These are phyloP conservation scores for Mycosphaerella sp. DNA, from an alignment of 2,329 filamentous ascomycete genomes.

Conservation along the genomic window DNA sequence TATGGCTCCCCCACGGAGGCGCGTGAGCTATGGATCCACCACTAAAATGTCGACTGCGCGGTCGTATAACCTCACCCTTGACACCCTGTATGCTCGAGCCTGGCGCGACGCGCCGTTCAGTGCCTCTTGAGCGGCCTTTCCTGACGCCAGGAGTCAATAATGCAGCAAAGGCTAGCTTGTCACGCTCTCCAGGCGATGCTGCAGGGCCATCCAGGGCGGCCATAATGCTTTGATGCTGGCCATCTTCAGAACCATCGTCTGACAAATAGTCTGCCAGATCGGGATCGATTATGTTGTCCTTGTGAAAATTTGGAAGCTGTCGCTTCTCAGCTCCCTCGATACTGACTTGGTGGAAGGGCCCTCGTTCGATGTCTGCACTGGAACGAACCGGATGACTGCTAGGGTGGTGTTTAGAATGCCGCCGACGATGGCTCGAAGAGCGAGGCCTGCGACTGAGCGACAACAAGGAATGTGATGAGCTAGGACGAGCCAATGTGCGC, in stretches of 20 bases:
- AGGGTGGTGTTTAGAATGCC: conserved; percentile 81
- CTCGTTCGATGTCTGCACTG: conserved; percentile 63
- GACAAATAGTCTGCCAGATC: conserved; percentile 94
- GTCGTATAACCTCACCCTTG: conserved; percentile 53
- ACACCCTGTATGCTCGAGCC: conserved; percentile 58
- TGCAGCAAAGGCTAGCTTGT: conserved; percentile 65
- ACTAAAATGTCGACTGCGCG: conserved; percentile 74
- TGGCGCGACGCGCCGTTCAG: conserved; percentile 38
- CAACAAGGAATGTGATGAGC: conserved; percentile 82
- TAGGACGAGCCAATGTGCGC: conserved; percentile 73
- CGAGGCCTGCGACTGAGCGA: conserved; percentile 65
- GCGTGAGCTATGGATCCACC: conserved; percentile 66
- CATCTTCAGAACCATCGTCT: conserved; percentile 80
- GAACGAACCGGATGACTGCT: conserved; percentile 64
- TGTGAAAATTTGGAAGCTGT: conserved; percentile 84
- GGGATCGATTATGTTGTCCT: conserved; percentile 97
- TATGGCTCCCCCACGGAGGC: conserved; percentile 61
- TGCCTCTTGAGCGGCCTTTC: conserved; percentile 68
- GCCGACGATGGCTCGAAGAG: conserved; percentile 72
- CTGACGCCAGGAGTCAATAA: conserved; percentile 62
- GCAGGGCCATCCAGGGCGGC: conserved; percentile 53
- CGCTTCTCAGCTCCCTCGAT: conserved; percentile 60
- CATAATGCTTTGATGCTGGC: conserved; percentile 83
- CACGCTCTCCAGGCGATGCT: conserved; percentile 56
- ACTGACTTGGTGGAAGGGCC: conserved; percentile 75